Percentiles rank a stretch among this genome's conserved stretches.
These are phyloP conservation scores for Clitoria ternatea DNA, from an alignment of 306 rosid species.

Conservation along the genomic window DNA sequence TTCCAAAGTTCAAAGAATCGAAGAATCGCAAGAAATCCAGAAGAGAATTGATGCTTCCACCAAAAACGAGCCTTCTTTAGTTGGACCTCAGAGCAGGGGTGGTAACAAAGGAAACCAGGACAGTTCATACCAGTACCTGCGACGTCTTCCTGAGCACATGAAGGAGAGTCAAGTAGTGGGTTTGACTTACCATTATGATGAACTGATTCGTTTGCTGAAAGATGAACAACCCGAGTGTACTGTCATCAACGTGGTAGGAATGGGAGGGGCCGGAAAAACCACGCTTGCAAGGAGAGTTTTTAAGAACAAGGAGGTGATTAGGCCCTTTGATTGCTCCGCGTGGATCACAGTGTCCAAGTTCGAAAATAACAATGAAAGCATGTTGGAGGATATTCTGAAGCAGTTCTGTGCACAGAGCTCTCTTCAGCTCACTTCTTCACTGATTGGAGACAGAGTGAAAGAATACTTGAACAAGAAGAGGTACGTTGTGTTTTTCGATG, in stretches of 20 bases:
- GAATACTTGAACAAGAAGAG: background rate
- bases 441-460: background rate
- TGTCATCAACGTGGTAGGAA: background rate
- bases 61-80: background rate
- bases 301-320: background rate
- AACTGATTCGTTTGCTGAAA: background rate
- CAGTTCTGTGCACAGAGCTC: background rate
- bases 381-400: background rate
- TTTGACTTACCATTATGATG: background rate
- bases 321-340: background rate
- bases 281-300: background rate
- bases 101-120: background rate
- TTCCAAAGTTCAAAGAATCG: background rate
- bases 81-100: background rate
- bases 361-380: background rate
- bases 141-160: too few species aligned
- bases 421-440: background rate
- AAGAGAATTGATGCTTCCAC: background rate
- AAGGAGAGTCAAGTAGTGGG: background rate
- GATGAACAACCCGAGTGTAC: background rate
- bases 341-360: background rate
- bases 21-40: background rate
- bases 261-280: conserved; percentile 1
- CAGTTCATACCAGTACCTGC: background rate
- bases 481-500: conserved; percentile 15